phyloP scores from a whole-genome alignment of 331 rosid species.

The Malus hybrid region DNA sequence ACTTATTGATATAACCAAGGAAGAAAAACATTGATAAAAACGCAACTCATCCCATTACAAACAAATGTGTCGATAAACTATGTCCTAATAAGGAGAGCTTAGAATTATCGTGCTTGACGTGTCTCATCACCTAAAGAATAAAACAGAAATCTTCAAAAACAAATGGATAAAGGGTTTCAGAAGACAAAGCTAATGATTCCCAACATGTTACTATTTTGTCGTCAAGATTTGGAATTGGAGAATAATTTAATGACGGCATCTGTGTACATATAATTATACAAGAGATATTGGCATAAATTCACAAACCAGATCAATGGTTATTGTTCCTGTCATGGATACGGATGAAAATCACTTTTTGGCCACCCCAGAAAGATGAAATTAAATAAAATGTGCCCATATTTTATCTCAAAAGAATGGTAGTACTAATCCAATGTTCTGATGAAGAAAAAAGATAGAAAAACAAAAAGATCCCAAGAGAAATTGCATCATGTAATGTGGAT shows the following conservation, averaged over 20 bases:
- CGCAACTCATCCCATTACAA: conserved; percentile 12
- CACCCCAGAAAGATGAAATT: conserved; percentile 5
- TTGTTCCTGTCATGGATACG: conserved; percentile 32
- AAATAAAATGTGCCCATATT: background rate
- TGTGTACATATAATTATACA: conserved; percentile 32
- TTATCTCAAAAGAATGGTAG: background rate
- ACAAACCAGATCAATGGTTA: conserved; percentile 30
- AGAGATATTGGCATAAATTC: conserved; percentile 65
- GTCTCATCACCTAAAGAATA: conserved; percentile 10
- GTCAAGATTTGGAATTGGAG: conserved; percentile 19
- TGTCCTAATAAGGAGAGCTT: conserved; percentile 23
- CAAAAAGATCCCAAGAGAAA: background rate
- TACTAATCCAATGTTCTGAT: background rate
- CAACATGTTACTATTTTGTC: background rate
- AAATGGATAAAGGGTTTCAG: conserved; percentile 5
- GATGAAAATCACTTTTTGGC: conserved; percentile 24
- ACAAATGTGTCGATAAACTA: background rate
- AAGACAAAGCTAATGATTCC: conserved; percentile 16
- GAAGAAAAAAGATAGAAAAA: too few species aligned
- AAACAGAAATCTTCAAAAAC: background rate
- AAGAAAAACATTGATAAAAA: conserved; percentile 17
- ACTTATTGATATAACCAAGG: conserved; percentile 42
- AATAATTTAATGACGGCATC: conserved; percentile 40
- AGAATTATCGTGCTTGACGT: conserved; percentile 4
- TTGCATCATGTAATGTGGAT: conserved; percentile 41